Percentiles rank a stretch among this genome's conserved stretches.
These are phyloP conservation scores for Sarcodon aspratus DNA, from an alignment of 768 basidiomycete species.

Conservation along the genomic window DNA sequence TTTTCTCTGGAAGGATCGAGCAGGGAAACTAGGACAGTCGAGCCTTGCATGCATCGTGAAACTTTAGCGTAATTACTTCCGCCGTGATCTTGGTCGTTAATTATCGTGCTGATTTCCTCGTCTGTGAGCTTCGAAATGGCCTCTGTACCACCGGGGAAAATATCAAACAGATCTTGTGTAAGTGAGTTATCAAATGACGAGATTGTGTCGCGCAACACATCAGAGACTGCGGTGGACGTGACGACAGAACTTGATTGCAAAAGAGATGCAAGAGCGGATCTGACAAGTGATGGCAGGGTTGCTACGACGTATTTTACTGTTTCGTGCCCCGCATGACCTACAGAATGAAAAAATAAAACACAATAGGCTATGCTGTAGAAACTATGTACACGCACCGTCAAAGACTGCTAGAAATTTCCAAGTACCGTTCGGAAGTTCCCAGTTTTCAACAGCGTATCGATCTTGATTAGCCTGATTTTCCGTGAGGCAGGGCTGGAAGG, in stretches of 20 bases:
- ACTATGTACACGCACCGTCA: conserved; percentile 22
- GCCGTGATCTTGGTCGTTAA: conserved; percentile 52
- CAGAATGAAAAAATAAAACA: neutral
- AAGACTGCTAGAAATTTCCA: conserved; percentile 37
- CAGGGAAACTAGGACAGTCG: conserved; percentile 63
- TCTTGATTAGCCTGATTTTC: conserved; percentile 29
- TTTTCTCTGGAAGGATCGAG: conserved; percentile 59
- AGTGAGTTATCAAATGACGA: conserved; percentile 30
- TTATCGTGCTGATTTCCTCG: conserved; percentile 40
- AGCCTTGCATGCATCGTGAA: conserved; percentile 68
- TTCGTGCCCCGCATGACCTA: conserved; percentile 38
- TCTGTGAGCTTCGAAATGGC: conserved; percentile 32
- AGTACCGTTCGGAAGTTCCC: conserved; percentile 26
- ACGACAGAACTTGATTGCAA: conserved; percentile 14
- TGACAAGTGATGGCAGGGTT: conserved; percentile 29
- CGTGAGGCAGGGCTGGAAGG: conserved; percentile 30
- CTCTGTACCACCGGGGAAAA: conserved; percentile 43
- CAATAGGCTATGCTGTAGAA: neutral
- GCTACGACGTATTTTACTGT: conserved; percentile 33
- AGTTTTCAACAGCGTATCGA: conserved; percentile 26
- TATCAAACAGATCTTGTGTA: conserved; percentile 27
- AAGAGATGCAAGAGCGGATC: conserved; percentile 23
- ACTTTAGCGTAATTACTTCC: conserved; percentile 55
- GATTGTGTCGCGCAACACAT: conserved; percentile 26
- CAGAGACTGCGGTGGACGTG: conserved; percentile 21